These are phyloP conservation scores for Microcyclospora tardicrescens DNA, from an alignment of 2,329 filamentous ascomycete genomes.

Conservation along the genomic window DNA sequence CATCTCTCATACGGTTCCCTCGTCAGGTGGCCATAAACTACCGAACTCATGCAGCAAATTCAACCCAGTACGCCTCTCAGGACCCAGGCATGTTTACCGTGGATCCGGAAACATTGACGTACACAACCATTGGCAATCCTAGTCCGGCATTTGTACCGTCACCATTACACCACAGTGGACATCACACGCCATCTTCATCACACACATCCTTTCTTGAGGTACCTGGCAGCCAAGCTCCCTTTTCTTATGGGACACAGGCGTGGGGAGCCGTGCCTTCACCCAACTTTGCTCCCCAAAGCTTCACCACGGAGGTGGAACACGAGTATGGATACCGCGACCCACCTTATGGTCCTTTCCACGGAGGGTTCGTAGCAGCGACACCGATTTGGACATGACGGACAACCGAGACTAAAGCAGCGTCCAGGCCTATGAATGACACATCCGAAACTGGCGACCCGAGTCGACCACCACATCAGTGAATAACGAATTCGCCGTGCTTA, in stretches of 20 bases:
- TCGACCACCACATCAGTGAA: too few relatives aligned
- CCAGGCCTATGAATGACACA: too few relatives aligned
- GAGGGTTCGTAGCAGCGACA: conserved; percentile 23
- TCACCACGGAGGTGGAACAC: conserved; percentile 29
- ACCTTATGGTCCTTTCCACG: background rate
- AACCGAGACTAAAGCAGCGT: too few relatives aligned
- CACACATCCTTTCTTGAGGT: conserved; percentile 32
- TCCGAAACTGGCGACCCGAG: too few relatives aligned
- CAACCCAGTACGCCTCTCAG: conserved; percentile 5
- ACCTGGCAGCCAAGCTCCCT: conserved; percentile 19
- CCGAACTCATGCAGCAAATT: conserved; percentile 20
- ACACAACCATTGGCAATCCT: conserved; percentile 28
- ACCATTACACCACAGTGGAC: conserved; percentile 28
- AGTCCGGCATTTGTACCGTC: conserved; percentile 39
- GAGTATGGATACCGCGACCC: conserved; percentile 11
- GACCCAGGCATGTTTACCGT: conserved; percentile 7
- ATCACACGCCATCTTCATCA: conserved; percentile 18
- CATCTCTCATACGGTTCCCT: conserved; percentile 34
- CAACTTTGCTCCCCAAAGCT: conserved; percentile 19
- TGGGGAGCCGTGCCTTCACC: conserved; percentile 24
- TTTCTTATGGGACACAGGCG: conserved; percentile 17
- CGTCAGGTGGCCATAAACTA: conserved; percentile 30
- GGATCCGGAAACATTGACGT: conserved; percentile 13
- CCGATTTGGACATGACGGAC: conserved; percentile 21
- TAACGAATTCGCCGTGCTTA: too few relatives aligned